Percentiles rank a stretch among this genome's conserved stretches.
Evolutionary conservation across 2,329 filamentous ascomycete genomes (phyloP).

Genomic region (Trichoderma sp.): DNA sequence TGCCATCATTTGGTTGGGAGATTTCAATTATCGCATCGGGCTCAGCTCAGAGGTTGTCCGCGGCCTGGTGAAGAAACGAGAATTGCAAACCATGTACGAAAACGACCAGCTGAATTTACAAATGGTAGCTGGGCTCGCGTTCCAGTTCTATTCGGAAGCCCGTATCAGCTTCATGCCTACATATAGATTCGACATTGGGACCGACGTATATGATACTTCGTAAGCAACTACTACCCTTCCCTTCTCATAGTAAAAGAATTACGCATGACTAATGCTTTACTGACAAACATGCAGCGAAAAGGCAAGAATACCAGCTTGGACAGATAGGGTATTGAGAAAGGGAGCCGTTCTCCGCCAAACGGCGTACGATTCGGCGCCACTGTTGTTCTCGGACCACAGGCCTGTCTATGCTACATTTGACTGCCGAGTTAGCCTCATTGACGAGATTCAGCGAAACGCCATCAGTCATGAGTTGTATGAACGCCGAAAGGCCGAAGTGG

Average conservation of each 20-base stretch:
- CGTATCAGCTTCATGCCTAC: slow-evolving; percentile 86
- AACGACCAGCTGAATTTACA: slow-evolving; percentile 96
- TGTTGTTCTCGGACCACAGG: slow-evolving; percentile 92
- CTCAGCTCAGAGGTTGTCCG: slow-evolving; percentile 75
- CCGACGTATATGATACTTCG: slow-evolving; percentile 88
- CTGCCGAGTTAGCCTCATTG: slow-evolving; percentile 75
- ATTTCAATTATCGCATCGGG: slow-evolving; percentile 98
- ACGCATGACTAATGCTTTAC: neutral
- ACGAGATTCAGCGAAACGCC: slow-evolving; percentile 68
- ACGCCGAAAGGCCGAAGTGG: slow-evolving; percentile 63
- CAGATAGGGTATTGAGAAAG: slow-evolving; percentile 86
- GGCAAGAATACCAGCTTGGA: slow-evolving; percentile 93
- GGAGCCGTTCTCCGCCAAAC: slow-evolving; percentile 79
- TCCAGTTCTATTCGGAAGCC: slow-evolving; percentile 88
- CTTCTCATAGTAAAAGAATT: neutral
- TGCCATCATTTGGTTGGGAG: slow-evolving; percentile 88
- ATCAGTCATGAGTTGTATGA: slow-evolving; percentile 75
- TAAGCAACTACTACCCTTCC: slow-evolving; percentile 41
- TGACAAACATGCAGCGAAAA: slow-evolving; percentile 64
- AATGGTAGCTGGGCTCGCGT: slow-evolving; percentile 89
- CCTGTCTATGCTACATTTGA: slow-evolving; percentile 90
- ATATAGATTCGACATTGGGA: slow-evolving; percentile 91
- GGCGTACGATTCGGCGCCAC: slow-evolving; percentile 75
- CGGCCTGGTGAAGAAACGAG: slow-evolving; percentile 65
- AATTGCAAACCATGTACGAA: slow-evolving; percentile 78